Base-by-base conservation (phyloP, 192 early-diverging fungal species). In the Backusella australiensis region DNA sequence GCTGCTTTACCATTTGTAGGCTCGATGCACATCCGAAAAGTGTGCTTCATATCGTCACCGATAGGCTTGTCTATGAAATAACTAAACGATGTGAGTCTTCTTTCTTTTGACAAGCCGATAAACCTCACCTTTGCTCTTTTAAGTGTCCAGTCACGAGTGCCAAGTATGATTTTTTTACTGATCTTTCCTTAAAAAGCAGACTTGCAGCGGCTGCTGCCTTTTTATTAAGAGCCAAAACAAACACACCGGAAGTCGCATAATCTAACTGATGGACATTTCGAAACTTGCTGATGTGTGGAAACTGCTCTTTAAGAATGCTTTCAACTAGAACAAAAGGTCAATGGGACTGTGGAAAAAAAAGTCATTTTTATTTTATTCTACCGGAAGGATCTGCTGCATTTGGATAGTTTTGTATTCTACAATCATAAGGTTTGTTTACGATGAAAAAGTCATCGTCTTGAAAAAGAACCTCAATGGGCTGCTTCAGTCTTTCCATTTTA, bases 201-300 rank as follows among this genome's bases (percentile, higher is more conserved):
- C 70, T 63, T 39, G 76, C 83, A 34, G 49, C 34, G 11, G 71
- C 74, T 4, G 83, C 83, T 34, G 81, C 75, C 46, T 77, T 67
- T 69, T 77, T 71, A 29, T 59, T 82, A 39, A 82, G 52, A 17
- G 81, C 83, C 6, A 85, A 46, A 29, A 80, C 71, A 44, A 78
- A 84, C 6, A 82, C 71, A 8, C 83, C 83, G 5, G 83, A 84
- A 17, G 83, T 84, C 12, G 83, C 78, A 66, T 82, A 82, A 67
- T 85, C 83, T 14, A 85, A 29, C 49, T 85, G 83, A 70, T 85
- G 83, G 8, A 82, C 78, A 56, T 85, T 82, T 8, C 76, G 70
- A 26, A 85, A 75, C 35, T 41, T 77, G 41, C 78, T 73, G 23
- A 82, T 63, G 7, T 36, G 34, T 46, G 81, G 78, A 41, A 72